A percentile compares a stretch with the other conserved stretches of the same genome.
Evolutionary conservation across 1,139 yeast genomes (phyloP).

Genomic region (Taiozyma sp.): DNA sequence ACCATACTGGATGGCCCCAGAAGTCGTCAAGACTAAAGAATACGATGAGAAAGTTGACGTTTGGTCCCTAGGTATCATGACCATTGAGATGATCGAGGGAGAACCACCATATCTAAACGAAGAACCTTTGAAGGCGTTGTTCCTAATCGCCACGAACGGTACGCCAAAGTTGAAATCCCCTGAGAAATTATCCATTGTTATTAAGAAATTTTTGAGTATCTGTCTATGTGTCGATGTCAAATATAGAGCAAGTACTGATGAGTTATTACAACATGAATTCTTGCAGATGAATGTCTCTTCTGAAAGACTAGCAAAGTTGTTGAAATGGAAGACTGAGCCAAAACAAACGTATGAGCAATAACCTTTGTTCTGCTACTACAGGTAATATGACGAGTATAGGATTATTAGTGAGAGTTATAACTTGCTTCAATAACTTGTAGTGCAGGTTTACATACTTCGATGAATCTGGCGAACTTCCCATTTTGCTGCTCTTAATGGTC

Average conservation of each 20-base stretch:
- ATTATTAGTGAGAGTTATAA: not conserved
- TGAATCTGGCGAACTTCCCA: no score
- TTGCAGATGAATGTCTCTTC: slow-evolving; percentile 68
- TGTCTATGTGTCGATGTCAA: slow-evolving; percentile 95
- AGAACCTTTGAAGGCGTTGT: slow-evolving; percentile 86
- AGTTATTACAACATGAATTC: slow-evolving; percentile 77
- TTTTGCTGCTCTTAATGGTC: no score
- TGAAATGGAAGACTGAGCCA: slow-evolving; percentile 53
- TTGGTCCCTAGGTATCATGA: slow-evolving; percentile 98
- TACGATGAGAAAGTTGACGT: slow-evolving; percentile 97
- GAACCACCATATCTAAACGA: slow-evolving; percentile 98
- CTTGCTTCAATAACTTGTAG: not conserved
- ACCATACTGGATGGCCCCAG: slow-evolving; percentile 99
- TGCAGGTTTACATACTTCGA: no score
- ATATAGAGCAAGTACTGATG: slow-evolving; percentile 88
- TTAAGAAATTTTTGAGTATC: slow-evolving; percentile 83
- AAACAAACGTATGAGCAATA: not conserved
- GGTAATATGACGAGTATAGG: not conserved
- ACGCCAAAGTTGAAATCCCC: slow-evolving; percentile 94
- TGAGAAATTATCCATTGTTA: slow-evolving; percentile 67
- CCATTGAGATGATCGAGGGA: slow-evolving; percentile 97
- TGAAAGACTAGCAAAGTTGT: slow-evolving; percentile 60
- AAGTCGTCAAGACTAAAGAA: slow-evolving; percentile 93
- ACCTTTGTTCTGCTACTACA: not conserved
- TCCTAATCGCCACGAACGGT: slow-evolving; percentile 93